These are phyloP conservation scores for Plasmopara muralis DNA, from an alignment of 352 stramenopile species.

Conservation along the genomic window DNA sequence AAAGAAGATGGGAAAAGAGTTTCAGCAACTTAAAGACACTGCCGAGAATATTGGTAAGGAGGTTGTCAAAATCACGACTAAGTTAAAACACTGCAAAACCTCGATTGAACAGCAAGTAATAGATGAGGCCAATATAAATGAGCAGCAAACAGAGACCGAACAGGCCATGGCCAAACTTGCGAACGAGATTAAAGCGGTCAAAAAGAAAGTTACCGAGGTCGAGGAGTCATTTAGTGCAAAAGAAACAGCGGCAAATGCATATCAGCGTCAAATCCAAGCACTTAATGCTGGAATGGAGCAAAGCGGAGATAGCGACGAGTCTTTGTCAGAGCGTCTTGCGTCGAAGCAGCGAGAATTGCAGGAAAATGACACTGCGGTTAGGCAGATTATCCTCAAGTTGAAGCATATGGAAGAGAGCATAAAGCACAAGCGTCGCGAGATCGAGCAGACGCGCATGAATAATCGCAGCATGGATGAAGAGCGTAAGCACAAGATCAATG, in stretches of 20 bases:
- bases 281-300: slow-evolving; percentile 84
- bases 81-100: slow-evolving; percentile 64
- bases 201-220: slow-evolving; percentile 51
- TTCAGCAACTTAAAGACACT: slow-evolving; percentile 74
- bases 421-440: slow-evolving; percentile 61
- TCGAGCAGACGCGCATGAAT: slow-evolving; percentile 67
- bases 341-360: slow-evolving; percentile 77
- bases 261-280: slow-evolving; percentile 78
- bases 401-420: slow-evolving; percentile 88
- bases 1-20: slow-evolving; percentile 84
- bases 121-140: slow-evolving; percentile 50
- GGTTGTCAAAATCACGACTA: slow-evolving; percentile 77
- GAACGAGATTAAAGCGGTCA: slow-evolving; percentile 72
- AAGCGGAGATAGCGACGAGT: slow-evolving; percentile 65
- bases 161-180: slow-evolving; percentile 74
- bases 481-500: slow-evolving; percentile 50
- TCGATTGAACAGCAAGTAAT: slow-evolving; percentile 66
- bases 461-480: slow-evolving; percentile 69
- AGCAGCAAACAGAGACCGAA: slow-evolving; percentile 72
- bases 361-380: slow-evolving; percentile 65
- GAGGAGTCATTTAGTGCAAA: slow-evolving; percentile 45
- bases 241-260: slow-evolving; percentile 58
- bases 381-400: slow-evolving; percentile 92
- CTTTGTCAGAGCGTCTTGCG: slow-evolving; percentile 63
- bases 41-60: slow-evolving; percentile 77